Evolutionary conservation across 1,139 yeast species (phyloP), one percentile per base, ranked within the genome.

Genomic region (Blastobotrys malaysiensis): DNA sequence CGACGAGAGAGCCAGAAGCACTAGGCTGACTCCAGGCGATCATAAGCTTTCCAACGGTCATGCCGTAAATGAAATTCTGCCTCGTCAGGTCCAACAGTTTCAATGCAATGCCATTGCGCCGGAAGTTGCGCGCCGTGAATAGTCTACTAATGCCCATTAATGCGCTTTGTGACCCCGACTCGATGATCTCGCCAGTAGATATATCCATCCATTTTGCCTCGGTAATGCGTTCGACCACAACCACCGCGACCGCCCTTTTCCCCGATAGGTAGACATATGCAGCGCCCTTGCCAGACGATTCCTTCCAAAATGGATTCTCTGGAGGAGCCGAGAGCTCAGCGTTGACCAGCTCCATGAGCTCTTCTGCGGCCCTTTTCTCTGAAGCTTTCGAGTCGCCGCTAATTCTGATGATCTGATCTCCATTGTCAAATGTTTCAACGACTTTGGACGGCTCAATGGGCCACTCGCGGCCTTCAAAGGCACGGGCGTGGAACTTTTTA

Each of bases 11-110:
- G 0, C 93, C 93, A 43, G 77, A 72, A 45, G 74, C 77, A 59
- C 87, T 82, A 0, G 91, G 91, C 65, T 86, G 93, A 54, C 89
- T 83, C 77, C 88, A 86, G 0, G 82, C 86, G 1, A 85, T 69
- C 53, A 80, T 76, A 3, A 55, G 57, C 53, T 68, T 75, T 1
- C 67, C 67, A 13, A 85, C 62, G 0, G 36, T 55, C 46, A 78
- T 62, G 0, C 90, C 90, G 63, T 83, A 84, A 1, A 84, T 68
- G 44, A 80, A 72, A 51, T 78, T 63, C 1, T 63, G 61, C 46
- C 74, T 63, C 0, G 81, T 77, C 1, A 72, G 64, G 1, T 75
- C 64, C 6, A 86, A 68, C 52, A 86, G 63, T 26, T 62, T 61
- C 3, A 63, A 56, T 0, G 81, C 87, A 14, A 84, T 68, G 0